Evolutionary conservation across 805 yeast species (phyloP).

Genomic region (Metschnikowia henanensis): DNA sequence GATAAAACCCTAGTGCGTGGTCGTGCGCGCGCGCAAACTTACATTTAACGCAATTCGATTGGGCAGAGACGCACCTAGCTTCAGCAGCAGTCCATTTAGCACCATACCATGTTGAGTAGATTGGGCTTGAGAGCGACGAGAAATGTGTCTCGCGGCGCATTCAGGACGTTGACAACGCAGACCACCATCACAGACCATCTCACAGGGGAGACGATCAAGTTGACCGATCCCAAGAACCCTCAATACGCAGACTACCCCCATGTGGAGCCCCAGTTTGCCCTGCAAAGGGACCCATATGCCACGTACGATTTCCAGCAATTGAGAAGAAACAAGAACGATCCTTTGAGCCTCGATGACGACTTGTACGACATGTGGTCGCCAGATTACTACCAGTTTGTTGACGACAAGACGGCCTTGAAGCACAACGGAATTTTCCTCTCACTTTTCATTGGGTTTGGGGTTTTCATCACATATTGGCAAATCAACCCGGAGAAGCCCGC

Average conservation of each 20-base stretch:
- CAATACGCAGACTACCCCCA: slow-evolving; percentile 61
- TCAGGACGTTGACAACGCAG: slow-evolving; percentile 30
- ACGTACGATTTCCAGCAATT: slow-evolving; percentile 80
- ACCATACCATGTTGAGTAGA: slow-evolving; percentile 29
- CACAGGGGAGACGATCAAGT: slow-evolving; percentile 38
- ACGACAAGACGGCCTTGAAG: slow-evolving; percentile 59
- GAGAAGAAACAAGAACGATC: slow-evolving; percentile 75
- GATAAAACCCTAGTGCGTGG: neutral
- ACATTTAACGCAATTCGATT: slow-evolving; percentile 14
- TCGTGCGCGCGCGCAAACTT: slow-evolving; percentile 17
- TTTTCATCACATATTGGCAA: slow-evolving; percentile 43
- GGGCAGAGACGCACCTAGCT: slow-evolving; percentile 13
- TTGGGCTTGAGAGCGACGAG: slow-evolving; percentile 20
- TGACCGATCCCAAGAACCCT: slow-evolving; percentile 43
- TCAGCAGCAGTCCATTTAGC: neutral
- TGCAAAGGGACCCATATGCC: slow-evolving; percentile 65
- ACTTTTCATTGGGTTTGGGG: slow-evolving; percentile 44
- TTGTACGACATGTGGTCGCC: slow-evolving; percentile 85
- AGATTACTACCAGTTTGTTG: slow-evolving; percentile 62
- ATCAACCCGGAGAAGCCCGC: slow-evolving; percentile 66
- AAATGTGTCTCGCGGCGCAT: slow-evolving; percentile 11
- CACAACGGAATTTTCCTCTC: slow-evolving; percentile 53
- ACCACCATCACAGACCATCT: slow-evolving; percentile 41
- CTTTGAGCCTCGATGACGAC: slow-evolving; percentile 71
- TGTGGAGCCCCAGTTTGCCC: slow-evolving; percentile 58